A percentile compares a stretch with the other conserved stretches of the same genome.
Conservation (phyloP, 495 filamentous ascomycete species). For the Melanomma pulvis-pyrius region DNA sequence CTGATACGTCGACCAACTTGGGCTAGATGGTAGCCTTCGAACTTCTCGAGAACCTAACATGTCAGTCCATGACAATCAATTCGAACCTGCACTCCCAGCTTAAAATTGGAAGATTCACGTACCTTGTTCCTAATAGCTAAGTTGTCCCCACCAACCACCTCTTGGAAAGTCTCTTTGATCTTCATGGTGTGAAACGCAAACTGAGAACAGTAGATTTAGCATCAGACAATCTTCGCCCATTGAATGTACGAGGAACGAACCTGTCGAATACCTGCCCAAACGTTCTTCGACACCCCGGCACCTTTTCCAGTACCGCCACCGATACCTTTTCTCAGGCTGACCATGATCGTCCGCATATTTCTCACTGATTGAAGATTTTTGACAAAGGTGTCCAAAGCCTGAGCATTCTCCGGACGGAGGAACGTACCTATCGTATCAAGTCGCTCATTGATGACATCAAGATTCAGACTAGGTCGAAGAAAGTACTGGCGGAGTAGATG, state of each 20-base stretch:
- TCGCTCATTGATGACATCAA: conserved; percentile 71
- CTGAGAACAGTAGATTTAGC: conserved; percentile 35
- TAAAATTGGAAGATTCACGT: not conserved
- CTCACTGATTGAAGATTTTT: conserved; percentile 73
- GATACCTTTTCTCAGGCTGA: conserved; percentile 75
- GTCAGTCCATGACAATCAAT: not conserved
- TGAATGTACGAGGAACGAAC: conserved; percentile 11
- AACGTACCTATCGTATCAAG: conserved; percentile 71
- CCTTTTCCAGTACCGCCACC: conserved; percentile 62
- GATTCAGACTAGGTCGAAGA: conserved; percentile 73
- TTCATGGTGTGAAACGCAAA: conserved; percentile 70
- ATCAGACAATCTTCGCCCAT: not conserved
- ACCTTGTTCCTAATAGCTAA: conserved; percentile 65
- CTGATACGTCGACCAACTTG: conserved; percentile 70
- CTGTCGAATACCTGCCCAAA: conserved; percentile 63
- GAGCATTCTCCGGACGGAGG: conserved; percentile 68
- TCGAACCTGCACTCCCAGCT: not conserved
- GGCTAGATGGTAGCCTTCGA: conserved; percentile 55
- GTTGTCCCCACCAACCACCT: conserved; percentile 59
- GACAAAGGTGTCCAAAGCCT: conserved; percentile 57
- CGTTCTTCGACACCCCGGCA: conserved; percentile 62
- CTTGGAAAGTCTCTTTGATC: conserved; percentile 65
- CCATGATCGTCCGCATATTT: conserved; percentile 72
- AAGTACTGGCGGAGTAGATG: conserved; percentile 78
- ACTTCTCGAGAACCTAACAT: conserved; percentile 47